Percentiles rank a stretch among this genome's conserved stretches.
These are phyloP conservation scores for Plasmodium gonderi DNA, from an alignment of 169 alveolate species.

Conservation along the genomic window DNA sequence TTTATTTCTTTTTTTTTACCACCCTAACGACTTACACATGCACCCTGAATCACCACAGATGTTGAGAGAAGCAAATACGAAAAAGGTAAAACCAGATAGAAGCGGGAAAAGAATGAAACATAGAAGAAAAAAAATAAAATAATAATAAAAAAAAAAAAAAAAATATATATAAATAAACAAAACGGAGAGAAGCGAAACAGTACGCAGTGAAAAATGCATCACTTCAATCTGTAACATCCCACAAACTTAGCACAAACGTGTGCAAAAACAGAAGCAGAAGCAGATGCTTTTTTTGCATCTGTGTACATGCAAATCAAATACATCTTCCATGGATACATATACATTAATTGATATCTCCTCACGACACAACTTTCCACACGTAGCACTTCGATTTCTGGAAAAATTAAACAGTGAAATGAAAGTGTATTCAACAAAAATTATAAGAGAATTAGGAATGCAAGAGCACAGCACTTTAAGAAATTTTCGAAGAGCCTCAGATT, in stretches of 20 bases:
- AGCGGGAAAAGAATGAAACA: neutral
- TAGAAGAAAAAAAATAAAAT: neutral
- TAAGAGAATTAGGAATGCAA: neutral
- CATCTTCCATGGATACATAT: neutral
- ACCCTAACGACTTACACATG: neutral
- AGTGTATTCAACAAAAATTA: neutral
- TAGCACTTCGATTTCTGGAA: constrained; percentile 36
- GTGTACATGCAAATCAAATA: neutral
- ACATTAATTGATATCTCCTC: neutral
- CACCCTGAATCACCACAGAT: neutral
- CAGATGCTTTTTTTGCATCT: too few relatives aligned
- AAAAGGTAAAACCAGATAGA: constrained; percentile 17
- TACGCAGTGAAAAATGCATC: too few relatives aligned
- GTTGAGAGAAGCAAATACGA: constrained; percentile 58
- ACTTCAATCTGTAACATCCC: neutral
- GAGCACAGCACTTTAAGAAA: neutral
- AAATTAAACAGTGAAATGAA: constrained; percentile 26
- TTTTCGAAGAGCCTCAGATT: neutral
- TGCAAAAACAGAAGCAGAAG: too few relatives aligned
- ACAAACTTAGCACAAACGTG: neutral
- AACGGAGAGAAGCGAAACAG: too few relatives aligned
- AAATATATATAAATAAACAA: too few relatives aligned
- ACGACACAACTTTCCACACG: neutral
- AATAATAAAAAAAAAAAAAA: too few relatives aligned
- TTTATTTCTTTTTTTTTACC: neutral